These are phyloP conservation scores for Alternaria longipes DNA, from an alignment of 2,329 filamentous ascomycete genomes.

Conservation along the genomic window DNA sequence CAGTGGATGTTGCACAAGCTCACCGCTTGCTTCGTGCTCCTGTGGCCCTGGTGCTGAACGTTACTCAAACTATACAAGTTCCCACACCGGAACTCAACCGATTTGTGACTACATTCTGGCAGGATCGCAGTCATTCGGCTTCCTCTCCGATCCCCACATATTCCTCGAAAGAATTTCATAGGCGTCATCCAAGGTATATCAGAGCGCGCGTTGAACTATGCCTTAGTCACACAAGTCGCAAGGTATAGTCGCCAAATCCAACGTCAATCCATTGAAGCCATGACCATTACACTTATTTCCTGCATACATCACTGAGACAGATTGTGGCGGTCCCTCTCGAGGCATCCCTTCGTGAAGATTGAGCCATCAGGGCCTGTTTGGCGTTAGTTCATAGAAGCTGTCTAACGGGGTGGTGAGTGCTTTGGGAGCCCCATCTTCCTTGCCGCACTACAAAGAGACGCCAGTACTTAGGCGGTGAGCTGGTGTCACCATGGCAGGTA, in stretches of 20 bases:
- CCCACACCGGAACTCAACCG: constrained; percentile 30
- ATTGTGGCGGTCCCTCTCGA: neutral
- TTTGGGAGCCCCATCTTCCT: constrained; percentile 6
- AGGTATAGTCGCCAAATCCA: constrained; percentile 29
- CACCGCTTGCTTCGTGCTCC: constrained; percentile 35
- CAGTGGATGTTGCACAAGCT: constrained; percentile 31
- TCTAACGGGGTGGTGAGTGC: constrained; percentile 4
- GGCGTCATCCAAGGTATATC: constrained; percentile 9
- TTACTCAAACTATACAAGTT: constrained; percentile 28
- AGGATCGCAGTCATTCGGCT: neutral
- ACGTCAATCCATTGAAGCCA: constrained; percentile 15
- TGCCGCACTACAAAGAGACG: constrained; percentile 17
- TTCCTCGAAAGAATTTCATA: neutral
- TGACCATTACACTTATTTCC: neutral
- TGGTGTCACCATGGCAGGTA: constrained; percentile 31
- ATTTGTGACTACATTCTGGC: constrained; percentile 28
- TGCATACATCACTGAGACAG: neutral
- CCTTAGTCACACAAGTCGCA: constrained; percentile 29
- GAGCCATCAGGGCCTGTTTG: constrained; percentile 1
- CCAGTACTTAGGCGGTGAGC: constrained; percentile 34
- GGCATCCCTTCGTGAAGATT: neutral
- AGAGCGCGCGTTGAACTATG: constrained; percentile 11
- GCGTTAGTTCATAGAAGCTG: constrained; percentile 20
- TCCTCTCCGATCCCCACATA: neutral
- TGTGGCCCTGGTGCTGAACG: constrained; percentile 21